Evolutionary conservation across 2,329 filamentous ascomycete genomes (phyloP), one percentile per base, ranked within the genome.

Genomic region (Gremmenia infestans): DNA sequence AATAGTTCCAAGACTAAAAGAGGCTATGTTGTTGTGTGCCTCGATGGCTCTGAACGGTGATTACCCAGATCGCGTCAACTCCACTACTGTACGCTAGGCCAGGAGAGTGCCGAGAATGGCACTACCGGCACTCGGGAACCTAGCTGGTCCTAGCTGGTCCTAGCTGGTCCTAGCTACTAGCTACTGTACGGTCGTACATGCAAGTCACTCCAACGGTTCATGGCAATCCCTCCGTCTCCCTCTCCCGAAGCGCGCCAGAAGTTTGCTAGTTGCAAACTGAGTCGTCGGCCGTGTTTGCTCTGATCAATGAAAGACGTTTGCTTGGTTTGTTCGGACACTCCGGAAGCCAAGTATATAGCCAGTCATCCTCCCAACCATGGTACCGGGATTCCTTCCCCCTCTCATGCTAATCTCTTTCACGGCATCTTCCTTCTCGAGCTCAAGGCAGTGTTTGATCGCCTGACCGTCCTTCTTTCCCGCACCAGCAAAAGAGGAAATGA

Each of bases 41-140:
- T 17, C 15, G 19, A 23, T 22, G 19, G 42, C 11, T n/a, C 39
- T 19, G 19, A 19, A 22, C 42, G 42, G 42, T 11, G 6, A 11
- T 25, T 45, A 45, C 42, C 42, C 42, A 45, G 19, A 12, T 19
- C 6, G n/a, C 12, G 15, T 22, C n/a, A 45, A 25, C 19, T 11
- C 42, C 42, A 8, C 23, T 12, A 5, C 7, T 12, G 19, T n/a
- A 19, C 7, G 40, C 14, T 43, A 8, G n/a, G 8, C 28, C 3
- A 25, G 39, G 17, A 11, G 28, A 46, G 42, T 52, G 23, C 42
- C 50, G 42, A 8, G 52, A 47, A 28, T 17, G 47, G 39, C 36
- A 28, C 37, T 50, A 50, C 52, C 52, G 52, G 52, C 52, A 49
- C 46, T 49, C 23, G 14, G 23, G 22, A 39, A n/a, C 50, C 42